These are phyloP conservation scores for Moelleriella libera DNA, from an alignment of 2,329 filamentous ascomycete genomes.

Conservation along the genomic window DNA sequence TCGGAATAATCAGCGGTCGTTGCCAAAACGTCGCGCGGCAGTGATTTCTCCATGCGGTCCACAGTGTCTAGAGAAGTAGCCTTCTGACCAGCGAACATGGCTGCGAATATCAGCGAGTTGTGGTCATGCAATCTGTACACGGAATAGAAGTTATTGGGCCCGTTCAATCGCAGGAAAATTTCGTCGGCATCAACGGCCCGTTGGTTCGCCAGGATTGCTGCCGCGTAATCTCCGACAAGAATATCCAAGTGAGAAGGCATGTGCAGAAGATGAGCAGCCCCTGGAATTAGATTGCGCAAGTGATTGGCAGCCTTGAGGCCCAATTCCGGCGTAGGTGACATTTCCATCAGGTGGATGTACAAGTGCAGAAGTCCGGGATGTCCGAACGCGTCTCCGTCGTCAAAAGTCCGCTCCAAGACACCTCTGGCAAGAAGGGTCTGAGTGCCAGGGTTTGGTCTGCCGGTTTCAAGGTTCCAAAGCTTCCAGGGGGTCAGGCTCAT, in stretches of 20 bases:
- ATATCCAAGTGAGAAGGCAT: slow-evolving; percentile 12
- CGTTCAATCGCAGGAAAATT: slow-evolving; percentile 41
- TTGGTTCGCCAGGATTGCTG: slow-evolving; percentile 26
- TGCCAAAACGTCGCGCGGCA: slow-evolving; percentile 49
- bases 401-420: not conserved
- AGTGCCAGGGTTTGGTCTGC: slow-evolving; percentile 9
- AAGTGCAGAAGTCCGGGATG: slow-evolving; percentile 10
- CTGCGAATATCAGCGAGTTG: slow-evolving; percentile 60
- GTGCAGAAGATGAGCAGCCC: slow-evolving; percentile 9
- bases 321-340: slow-evolving; percentile 9
- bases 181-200: slow-evolving; percentile 52
- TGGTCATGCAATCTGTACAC: slow-evolving; percentile 59
- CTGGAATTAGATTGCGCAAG: slow-evolving; percentile 9
- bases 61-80: slow-evolving; percentile 45
- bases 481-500: slow-evolving; percentile 29
- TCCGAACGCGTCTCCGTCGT: not conserved
- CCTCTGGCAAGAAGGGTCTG: not conserved
- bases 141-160: slow-evolving; percentile 55
- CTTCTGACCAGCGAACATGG: slow-evolving; percentile 59
- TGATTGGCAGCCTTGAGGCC: slow-evolving; percentile 9
- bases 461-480: slow-evolving; percentile 22
- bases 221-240: slow-evolving; percentile 2
- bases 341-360: slow-evolving; percentile 13
- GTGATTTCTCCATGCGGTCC: slow-evolving; percentile 37
- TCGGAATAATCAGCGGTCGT: slow-evolving; percentile 58